phyloP scores from a whole-genome alignment of 257 asterid genomes.

The Solanum sejunctum region DNA sequence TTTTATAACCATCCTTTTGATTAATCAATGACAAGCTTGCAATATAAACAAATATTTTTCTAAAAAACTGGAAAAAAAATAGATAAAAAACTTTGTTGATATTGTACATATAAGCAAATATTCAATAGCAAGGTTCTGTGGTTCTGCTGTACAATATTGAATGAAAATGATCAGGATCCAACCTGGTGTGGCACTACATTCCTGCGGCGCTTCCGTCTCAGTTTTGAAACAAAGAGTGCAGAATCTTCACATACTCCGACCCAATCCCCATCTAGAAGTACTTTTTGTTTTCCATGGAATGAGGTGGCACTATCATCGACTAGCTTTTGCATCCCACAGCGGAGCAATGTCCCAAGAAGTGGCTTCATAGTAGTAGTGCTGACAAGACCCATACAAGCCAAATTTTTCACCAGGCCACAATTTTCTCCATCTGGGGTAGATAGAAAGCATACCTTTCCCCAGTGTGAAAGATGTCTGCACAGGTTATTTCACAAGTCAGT shows the following conservation, averaged over 20 bases:
- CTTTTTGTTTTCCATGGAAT: constrained; percentile 38
- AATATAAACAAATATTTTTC: not conserved
- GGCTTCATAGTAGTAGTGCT: constrained; percentile 42
- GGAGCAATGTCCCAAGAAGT: constrained; percentile 30
- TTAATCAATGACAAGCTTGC: not conserved
- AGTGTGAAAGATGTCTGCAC: constrained; percentile 89
- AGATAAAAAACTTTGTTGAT: no score
- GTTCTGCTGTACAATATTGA: constrained; percentile 3
- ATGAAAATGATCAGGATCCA: constrained; percentile 7
- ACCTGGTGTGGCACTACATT: constrained; percentile 69
- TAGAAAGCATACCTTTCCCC: constrained; percentile 93
- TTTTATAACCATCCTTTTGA: not conserved
- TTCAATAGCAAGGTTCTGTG: not conserved
- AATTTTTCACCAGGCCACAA: constrained; percentile 90
- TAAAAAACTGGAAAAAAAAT: no score
- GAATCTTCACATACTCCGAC: constrained; percentile 74
- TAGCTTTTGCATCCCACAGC: constrained; percentile 69
- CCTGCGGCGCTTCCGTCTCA: constrained; percentile 65
- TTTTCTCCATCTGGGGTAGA: constrained; percentile 98
- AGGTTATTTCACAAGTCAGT: constrained; percentile 9
- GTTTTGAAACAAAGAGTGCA: constrained; percentile 43
- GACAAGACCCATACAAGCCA: constrained; percentile 81
- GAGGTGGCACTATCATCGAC: constrained; percentile 34
- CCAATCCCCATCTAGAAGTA: constrained; percentile 89
- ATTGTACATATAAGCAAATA: no score